Percentiles rank a stretch among this genome's conserved stretches.
Conservation (phyloP, 192 early-diverging fungal genomes). For the Coemansia erecta region DNA sequence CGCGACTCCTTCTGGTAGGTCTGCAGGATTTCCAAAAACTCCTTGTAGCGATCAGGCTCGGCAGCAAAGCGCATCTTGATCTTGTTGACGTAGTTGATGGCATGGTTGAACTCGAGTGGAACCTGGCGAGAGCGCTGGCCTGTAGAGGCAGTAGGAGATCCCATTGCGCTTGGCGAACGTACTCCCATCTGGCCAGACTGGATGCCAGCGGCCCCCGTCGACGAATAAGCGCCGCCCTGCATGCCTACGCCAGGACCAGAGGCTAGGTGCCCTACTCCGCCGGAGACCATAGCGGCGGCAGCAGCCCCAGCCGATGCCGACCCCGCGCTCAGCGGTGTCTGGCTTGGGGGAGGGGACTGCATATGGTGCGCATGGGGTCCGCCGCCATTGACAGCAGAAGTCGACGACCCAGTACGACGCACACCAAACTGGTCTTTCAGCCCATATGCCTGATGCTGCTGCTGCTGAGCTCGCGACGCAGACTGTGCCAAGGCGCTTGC, state of each 20-base stretch:
- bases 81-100: slow-evolving; percentile 99
- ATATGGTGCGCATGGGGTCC: slow-evolving; percentile 8
- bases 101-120: slow-evolving; percentile 96
- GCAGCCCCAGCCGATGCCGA: slow-evolving; percentile 2
- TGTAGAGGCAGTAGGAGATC: slow-evolving; percentile 26
- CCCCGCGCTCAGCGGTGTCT: not conserved
- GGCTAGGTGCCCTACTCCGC: not conserved
- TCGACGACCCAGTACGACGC: slow-evolving; percentile 15
- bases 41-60: slow-evolving; percentile 94
- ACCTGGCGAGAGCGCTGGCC: slow-evolving; percentile 55
- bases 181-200: slow-evolving; percentile 8
- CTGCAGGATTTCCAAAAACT: slow-evolving; percentile 96
- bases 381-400: slow-evolving; percentile 1
- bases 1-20: slow-evolving; percentile 96
- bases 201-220: slow-evolving; percentile 1
- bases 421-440: slow-evolving; percentile 26
- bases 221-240: not conserved
- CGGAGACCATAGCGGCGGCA: not conserved
- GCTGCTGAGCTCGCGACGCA: slow-evolving; percentile 9
- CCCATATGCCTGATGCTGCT: slow-evolving; percentile 21
- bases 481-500: slow-evolving; percentile 3
- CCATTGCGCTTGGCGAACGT: slow-evolving; percentile 28
- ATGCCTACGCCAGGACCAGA: too few species aligned
- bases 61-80: slow-evolving; percentile 95
- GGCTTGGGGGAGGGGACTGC: slow-evolving; percentile 14